Base-by-base conservation (phyloP, 139 green algal genomes). In the Chlamydomonas sp. region DNA sequence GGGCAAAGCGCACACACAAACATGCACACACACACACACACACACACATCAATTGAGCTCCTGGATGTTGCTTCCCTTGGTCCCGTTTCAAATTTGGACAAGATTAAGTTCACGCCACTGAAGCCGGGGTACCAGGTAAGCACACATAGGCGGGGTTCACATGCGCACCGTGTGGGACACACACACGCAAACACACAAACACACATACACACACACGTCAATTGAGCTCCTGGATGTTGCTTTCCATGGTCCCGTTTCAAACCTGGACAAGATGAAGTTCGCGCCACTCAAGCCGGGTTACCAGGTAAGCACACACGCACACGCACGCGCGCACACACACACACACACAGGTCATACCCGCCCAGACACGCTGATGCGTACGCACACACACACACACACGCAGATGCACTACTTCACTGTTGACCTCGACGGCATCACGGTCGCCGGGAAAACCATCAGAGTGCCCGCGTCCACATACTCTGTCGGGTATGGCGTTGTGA, bases 391-490 rank as follows among this genome's bases (percentile, higher is more conserved):
- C n/a, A n/a, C n/a, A n/a, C n/a, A n/a, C n/a, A n/a, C 35, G 58
- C 33, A 71, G 3, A 28, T 62, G 0, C 81, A 95, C 63, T 98
- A 96, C 74, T 98, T 97, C 85, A 87, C 82, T 29, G 79, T 96
- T 1, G 35, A 60, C 5, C 62, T 95, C 65, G 26, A 81, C 3
- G 73, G 69, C 34, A 78, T 97, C 26, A 72, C 36, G 0, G 75
- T 97, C 0, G 83, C 72, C 1, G 85, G 78, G 4, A 39, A 62
- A 3, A 39, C 61, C 36, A 71, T 93, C 26, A 24, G 38, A 1
- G 59, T 90, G 6, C 29, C 73, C 24, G 3, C 33, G 60, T 28
- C 39, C 63, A 47, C 60, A 35, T 49, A 78, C 58, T 61, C 81
- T 0, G 60, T 81, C 35, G 91, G 93, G 22, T 96, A 97, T 65